Base-by-base conservation (phyloP, 257 asterid species). In the Forsythia viridissima region DNA sequence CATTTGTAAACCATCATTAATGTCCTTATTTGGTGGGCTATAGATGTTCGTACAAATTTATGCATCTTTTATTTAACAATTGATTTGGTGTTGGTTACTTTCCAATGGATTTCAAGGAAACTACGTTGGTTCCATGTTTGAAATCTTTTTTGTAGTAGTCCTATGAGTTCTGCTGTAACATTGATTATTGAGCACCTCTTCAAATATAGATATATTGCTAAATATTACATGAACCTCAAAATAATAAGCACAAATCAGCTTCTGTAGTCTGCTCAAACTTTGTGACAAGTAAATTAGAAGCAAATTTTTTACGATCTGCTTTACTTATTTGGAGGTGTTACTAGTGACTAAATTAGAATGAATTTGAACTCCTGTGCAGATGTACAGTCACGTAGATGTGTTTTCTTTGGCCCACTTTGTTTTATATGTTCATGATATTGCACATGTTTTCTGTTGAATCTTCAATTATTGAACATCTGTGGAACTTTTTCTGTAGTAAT, bases 381-480 rank as follows among this genome's bases (percentile, higher is more conserved):
- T 55, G 30, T 6, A 55, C 24, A 55, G 30, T 1, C 24, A 9
- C 18, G 3, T n/a, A 6, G n/a, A 57, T 57, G n/a, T 57, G 66
- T 57, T 57, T 52, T 18, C 3, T 30, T 18, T 52, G 63, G 6
- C 63, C 18, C 21, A 4, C 63, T 51, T 51, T 18, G 20, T 4
- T 16, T 16, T 51, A 51, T 51, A 51, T 51, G 21, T 51, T 51
- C 13, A 51, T 51, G 61, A 16, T 51, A 51, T 18, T 52, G 63
- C 24, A 52, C 15, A 46, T 51, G 20, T 73, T 67, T 79, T 72
- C 42, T n/a, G 48, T 41, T 70, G 34, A 52, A 38, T 70, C 70
- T 21, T 24, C 65, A 41, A 10, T 30, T 70, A 30, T n/a, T 11
- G 70, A 15, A 37, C 66, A 38, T 76, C 41, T 36, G 36, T 16